Evolutionary conservation across 75 land plant species (phyloP), one percentile per base, ranked within the genome.

Genomic region (Pinus taeda): DNA sequence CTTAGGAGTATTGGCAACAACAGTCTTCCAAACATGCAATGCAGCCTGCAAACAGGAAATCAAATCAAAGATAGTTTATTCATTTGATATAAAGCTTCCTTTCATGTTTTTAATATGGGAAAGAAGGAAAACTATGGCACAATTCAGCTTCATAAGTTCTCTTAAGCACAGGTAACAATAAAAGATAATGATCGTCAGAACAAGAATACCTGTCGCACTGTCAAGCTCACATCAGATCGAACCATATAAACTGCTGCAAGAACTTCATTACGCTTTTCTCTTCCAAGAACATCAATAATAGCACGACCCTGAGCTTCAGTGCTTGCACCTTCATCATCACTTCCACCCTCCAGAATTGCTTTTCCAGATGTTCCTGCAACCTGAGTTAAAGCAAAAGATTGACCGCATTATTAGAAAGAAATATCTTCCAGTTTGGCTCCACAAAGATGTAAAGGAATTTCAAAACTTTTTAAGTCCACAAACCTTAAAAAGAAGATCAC

Each of bases 261-360:
- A 74, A 97, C 89, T 78, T 95, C 98, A 87, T 95, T 90, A 7
- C 98, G 88, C 60, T 92, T 94, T 14, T 90, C 92, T 62, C 81
- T 88, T 20, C 98, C 99, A 26, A 97, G 82, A 30, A 93, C 90
- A 58, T 91, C 98, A 82, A 93, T 94, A 71, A 95, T 97, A 36
- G 98, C 99, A 75, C 98, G 93, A 0, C 98, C 98, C 79, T 95
- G 99, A 63, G 98, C 99, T 82, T 97, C 99, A 71, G 99, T 95
- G 73, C 99, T 95, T 75, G 99, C 83, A 71, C 99, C 99, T 85
- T 97, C 98, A 86, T 97, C 99, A 85, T 97, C 99, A 91, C 99
- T 97, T 21, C 99, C 99, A 78, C 98, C 99, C 64, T 97, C 99
- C 65, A 95, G 90, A 63, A 95, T 81, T 71, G 97, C 98, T 78